phyloP scores from a whole-genome alignment of 1,284 basidiomycete genomes.

The Pholiota adiposa region DNA sequence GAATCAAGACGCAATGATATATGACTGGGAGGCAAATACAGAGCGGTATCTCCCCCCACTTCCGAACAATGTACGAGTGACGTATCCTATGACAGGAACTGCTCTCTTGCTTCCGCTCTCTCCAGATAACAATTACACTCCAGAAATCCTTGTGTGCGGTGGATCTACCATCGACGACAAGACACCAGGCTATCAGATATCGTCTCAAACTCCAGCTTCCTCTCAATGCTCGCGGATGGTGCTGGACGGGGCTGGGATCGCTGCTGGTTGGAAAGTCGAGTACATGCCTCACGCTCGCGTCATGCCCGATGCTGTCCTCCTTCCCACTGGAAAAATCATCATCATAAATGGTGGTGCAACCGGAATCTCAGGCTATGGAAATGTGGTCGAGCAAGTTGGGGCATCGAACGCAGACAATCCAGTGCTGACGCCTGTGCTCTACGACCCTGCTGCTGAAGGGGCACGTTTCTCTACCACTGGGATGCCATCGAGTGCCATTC shows the following conservation, averaged over 20 bases:
- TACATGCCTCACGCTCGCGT: constrained; percentile 73
- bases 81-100: constrained; percentile 82
- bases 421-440: constrained; percentile 73
- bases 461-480: constrained; percentile 65
- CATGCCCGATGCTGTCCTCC: constrained; percentile 83
- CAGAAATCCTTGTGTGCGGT: constrained; percentile 80
- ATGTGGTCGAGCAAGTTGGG: constrained; percentile 73
- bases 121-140: constrained; percentile 61
- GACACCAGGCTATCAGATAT: constrained; percentile 61
- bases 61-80: constrained; percentile 81
- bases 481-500: constrained; percentile 72
- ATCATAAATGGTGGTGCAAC: constrained; percentile 78
- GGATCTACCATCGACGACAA: constrained; percentile 74
- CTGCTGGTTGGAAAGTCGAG: constrained; percentile 74
- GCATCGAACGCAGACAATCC: constrained; percentile 82
- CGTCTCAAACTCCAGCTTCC: constrained; percentile 72
- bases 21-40: constrained; percentile 70
- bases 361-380: constrained; percentile 86
- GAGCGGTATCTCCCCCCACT: constrained; percentile 70
- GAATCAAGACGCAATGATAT: constrained; percentile 80
- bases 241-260: constrained; percentile 67
- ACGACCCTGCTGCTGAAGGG: constrained; percentile 68
- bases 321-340: constrained; percentile 78
- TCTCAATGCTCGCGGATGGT: constrained; percentile 74
- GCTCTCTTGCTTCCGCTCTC: constrained; percentile 73